Evolutionary conservation across 441 rosid genomes (phyloP).

Genomic region (Euphorbia celastroides): DNA sequence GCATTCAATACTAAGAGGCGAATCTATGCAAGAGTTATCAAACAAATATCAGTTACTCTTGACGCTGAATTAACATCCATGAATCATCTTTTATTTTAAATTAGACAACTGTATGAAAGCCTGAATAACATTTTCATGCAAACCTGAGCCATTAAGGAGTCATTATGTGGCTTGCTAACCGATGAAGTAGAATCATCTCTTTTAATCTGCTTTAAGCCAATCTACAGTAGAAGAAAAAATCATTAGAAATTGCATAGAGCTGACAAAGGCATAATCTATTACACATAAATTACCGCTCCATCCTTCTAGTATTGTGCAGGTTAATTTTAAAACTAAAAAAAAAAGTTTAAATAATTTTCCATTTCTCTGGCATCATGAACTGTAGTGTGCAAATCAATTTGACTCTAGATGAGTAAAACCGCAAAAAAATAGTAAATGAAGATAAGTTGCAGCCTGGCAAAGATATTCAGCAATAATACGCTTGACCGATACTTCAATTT

Average conservation of each 20-base stretch:
- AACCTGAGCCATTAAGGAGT: slow-evolving; percentile 62
- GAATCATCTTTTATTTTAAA: neutral
- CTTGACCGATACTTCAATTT: too few species aligned
- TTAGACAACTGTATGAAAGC: neutral
- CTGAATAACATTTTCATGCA: slow-evolving; percentile 6
- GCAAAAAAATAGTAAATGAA: neutral
- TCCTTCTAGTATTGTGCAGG: neutral
- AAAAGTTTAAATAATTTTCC: neutral
- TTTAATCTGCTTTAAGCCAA: slow-evolving; percentile 38
- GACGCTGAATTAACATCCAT: neutral
- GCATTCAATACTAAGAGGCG: neutral
- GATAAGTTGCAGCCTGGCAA: neutral
- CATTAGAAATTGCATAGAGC: slow-evolving; percentile 2
- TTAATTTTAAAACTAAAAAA: neutral
- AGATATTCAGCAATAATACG: neutral
- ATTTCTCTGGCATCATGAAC: neutral
- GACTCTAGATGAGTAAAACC: neutral
- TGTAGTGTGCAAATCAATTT: neutral
- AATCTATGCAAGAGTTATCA: neutral
- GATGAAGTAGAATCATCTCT: slow-evolving; percentile 38
- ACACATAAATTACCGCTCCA: neutral
- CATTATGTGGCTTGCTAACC: slow-evolving; percentile 40
- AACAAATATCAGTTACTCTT: neutral
- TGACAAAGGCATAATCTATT: neutral
- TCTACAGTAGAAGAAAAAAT: slow-evolving; percentile 25